Base-by-base conservation (phyloP, 495 filamentous ascomycete genomes). In the Talaromyces ruber region DNA sequence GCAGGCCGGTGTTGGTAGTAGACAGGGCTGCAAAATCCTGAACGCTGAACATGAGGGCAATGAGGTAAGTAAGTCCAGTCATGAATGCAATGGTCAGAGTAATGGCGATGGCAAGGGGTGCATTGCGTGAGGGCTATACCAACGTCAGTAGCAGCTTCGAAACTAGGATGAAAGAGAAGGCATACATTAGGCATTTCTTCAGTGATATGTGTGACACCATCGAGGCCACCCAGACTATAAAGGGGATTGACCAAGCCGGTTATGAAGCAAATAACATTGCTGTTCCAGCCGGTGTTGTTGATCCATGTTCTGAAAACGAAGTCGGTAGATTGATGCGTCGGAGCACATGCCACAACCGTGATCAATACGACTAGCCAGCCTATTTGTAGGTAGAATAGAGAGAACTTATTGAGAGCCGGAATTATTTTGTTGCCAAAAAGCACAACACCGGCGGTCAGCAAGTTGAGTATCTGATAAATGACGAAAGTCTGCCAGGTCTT, bases 321-420 rank as follows among this genome's bases (percentile, higher is more conserved):
- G 52, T 67, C 63, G 60, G 77, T 80, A 4, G 74, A 72, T n/a
- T 88, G 86, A 54, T 87, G 84, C 0, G 68, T 71, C 0, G 73
- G 68, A 1, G 70, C 74, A 29, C 67, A 78, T 0, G 85, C 85
- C 51, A 85, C 82, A 4, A 92, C 88, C 25, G 91, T 76, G 16
- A 92, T 84, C 43, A 87, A 87, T 18, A 89, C 74, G n/a, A 89
- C 69, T 14, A 86, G 79, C 50, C 89, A 89, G 11, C 80, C 81
- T n/a, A 92, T 58, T 30, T 76, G 71, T 43, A 88, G 79, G 16
- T 92, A 79, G 62, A 86, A 84, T 65, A 89, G 62, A 2, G 73
- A 74, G 26, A 76, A 76, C n/a, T 72, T 74, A 45, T 74, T 76
- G 37, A 76, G 72, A 8, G 51, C 12, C 6, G 72, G 73, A 51